Evolutionary conservation across 345 rosid species (phyloP).

Genomic region (Dovyalis caffra): DNA sequence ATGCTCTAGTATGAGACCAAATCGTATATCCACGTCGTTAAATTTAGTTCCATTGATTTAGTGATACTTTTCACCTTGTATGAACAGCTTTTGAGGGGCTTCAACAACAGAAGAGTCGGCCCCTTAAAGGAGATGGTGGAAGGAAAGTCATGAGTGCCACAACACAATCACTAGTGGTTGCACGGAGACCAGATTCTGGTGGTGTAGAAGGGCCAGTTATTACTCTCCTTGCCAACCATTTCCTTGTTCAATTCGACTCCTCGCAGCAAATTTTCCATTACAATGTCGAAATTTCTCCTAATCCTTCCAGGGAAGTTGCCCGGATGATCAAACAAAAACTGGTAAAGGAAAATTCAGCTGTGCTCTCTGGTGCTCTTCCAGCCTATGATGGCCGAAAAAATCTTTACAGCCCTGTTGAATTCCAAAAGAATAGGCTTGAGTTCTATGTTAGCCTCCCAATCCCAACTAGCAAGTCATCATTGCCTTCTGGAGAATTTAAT

Average conservation of each 20-base stretch:
- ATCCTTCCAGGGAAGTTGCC: conserved; percentile 78
- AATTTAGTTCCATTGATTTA: conserved; percentile 31
- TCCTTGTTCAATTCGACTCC: conserved; percentile 72
- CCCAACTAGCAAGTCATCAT: conserved; percentile 39
- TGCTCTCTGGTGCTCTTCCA: conserved; percentile 61
- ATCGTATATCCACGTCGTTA: background rate
- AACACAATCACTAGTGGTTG: conserved; percentile 45
- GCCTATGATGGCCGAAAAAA: conserved; percentile 86
- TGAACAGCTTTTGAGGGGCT: conserved; percentile 44
- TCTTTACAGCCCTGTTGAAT: conserved; percentile 80
- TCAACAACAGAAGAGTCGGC: conserved; percentile 31
- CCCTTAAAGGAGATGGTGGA: conserved; percentile 39
- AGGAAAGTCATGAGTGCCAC: conserved; percentile 38
- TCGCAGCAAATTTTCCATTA: conserved; percentile 76
- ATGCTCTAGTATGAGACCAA: background rate
- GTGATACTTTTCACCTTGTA: conserved; percentile 19
- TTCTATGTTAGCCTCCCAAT: conserved; percentile 83
- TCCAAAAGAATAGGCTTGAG: conserved; percentile 79
- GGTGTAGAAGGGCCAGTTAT: conserved; percentile 77
- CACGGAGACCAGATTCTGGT: conserved; percentile 81
- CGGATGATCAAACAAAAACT: conserved; percentile 80
- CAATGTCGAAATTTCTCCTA: conserved; percentile 81
- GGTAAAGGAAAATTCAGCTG: conserved; percentile 49
- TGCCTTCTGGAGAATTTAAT: conserved; percentile 27
- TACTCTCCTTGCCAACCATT: conserved; percentile 89